A percentile compares a stretch with the other conserved stretches of the same genome.
phyloP scores from a whole-genome alignment of 2,329 filamentous ascomycete species.

The Fusarium pininemorale region DNA sequence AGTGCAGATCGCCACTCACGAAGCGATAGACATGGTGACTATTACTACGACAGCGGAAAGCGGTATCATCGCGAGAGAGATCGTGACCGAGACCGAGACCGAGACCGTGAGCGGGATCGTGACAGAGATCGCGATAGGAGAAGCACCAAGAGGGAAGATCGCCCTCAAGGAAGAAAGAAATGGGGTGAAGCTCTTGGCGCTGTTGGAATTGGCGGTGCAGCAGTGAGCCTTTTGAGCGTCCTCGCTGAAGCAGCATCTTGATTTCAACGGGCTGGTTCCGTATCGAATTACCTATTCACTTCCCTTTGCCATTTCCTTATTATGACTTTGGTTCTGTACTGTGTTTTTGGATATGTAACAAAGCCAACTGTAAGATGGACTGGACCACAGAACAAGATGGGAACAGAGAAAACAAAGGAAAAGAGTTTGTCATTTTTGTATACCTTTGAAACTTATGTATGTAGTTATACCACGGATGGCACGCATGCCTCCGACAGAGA shows the following conservation, averaged over 20 bases:
- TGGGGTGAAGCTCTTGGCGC: constrained; percentile 65
- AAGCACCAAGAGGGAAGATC: constrained; percentile 50
- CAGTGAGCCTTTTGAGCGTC: constrained; percentile 66
- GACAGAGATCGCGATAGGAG: constrained; percentile 51
- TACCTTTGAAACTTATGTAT: constrained; percentile 15
- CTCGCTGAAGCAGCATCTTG: constrained; percentile 63
- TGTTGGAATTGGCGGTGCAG: constrained; percentile 68
- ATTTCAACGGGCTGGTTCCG: constrained; percentile 20
- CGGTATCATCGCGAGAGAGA: constrained; percentile 52
- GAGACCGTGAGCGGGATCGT: constrained; percentile 31
- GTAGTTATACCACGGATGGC: constrained; percentile 14
- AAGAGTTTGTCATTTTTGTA: constrained; percentile 7
- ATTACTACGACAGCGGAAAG: constrained; percentile 46
- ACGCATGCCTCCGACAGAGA: not conserved
- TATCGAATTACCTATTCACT: not conserved
- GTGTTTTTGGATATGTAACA: constrained; percentile 6
- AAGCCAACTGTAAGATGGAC: not conserved
- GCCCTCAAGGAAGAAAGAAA: constrained; percentile 53
- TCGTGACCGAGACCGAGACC: constrained; percentile 43
- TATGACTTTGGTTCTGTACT: not conserved
- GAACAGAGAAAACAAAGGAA: not conserved
- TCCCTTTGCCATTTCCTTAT: not conserved
- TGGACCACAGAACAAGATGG: constrained; percentile 31
- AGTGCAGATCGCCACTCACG: constrained; percentile 37
- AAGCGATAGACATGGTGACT: constrained; percentile 48